phyloP scores from a whole-genome alignment of 257 asterid genomes.

The Gentiana dahurica region DNA sequence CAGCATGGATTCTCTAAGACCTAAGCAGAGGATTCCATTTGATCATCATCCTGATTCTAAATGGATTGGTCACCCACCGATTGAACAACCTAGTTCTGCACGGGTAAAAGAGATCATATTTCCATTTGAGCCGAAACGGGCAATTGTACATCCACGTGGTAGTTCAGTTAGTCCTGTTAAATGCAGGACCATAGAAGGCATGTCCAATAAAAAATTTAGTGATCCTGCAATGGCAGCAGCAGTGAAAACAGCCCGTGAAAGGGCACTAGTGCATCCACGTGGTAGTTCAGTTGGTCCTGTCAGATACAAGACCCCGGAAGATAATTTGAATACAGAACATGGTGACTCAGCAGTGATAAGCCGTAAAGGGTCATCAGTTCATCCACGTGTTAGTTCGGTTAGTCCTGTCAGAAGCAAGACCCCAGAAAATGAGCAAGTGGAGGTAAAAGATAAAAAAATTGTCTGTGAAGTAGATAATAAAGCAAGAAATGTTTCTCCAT shows the following conservation, averaged over 20 bases:
- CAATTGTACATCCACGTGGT: constrained; percentile 14
- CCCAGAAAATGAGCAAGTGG: constrained; percentile 16
- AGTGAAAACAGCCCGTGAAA: constrained; percentile 11
- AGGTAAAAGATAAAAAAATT: constrained; percentile 14
- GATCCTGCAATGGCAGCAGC: constrained; percentile 16
- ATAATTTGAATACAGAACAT: constrained; percentile 18
- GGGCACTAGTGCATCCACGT: constrained; percentile 9
- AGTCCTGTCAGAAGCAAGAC: constrained; percentile 28
- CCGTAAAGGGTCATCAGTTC: constrained; percentile 4
- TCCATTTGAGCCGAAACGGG: constrained; percentile 12
- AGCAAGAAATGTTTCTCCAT: constrained; percentile 47
- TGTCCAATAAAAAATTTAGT: constrained; percentile 13
- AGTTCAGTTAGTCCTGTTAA: constrained; percentile 24
- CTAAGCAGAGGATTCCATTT: too few species aligned
- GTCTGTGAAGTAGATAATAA: constrained; percentile 23
- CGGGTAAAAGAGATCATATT: constrained; percentile 8
- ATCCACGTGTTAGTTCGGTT: constrained; percentile 15
- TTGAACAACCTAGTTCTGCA: constrained; percentile 13
- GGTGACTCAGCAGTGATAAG: constrained; percentile 10
- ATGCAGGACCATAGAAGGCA: constrained; percentile 23
- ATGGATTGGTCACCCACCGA: constrained; percentile 1
- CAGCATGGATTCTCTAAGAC: neutral
- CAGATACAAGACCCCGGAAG: constrained; percentile 21
- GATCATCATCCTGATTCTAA: constrained; percentile 10
- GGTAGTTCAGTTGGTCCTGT: constrained; percentile 20